These are phyloP conservation scores for Allium fistulosum DNA, from an alignment of 106 monocot genomes.

Conservation along the genomic window DNA sequence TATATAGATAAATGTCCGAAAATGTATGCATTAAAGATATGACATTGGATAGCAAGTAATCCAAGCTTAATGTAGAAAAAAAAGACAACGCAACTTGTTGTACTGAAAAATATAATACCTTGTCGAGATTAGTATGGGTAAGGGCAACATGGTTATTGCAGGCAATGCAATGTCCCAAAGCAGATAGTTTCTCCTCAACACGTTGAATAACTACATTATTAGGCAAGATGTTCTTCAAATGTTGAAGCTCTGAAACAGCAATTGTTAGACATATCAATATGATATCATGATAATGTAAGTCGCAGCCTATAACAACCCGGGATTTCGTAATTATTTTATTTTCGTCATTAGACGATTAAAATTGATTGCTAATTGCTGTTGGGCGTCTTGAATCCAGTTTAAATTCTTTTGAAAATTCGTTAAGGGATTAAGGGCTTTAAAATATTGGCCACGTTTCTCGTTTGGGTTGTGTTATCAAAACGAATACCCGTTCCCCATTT, in stretches of 20 bases:
- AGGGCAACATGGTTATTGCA: slow-evolving; percentile 98
- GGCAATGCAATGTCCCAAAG: slow-evolving; percentile 88
- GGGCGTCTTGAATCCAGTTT: no score
- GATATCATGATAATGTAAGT: no score
- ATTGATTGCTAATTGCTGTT: no score
- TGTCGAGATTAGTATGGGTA: slow-evolving; percentile 86
- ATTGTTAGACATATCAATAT: slow-evolving; percentile 1
- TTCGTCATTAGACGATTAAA: no score
- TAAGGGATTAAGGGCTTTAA: no score
- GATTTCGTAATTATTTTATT: no score
- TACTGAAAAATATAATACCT: slow-evolving; percentile 32
- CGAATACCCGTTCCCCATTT: no score
- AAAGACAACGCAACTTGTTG: background rate
- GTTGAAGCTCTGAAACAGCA: slow-evolving; percentile 59
- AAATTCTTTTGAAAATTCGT: no score
- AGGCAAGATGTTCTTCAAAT: slow-evolving; percentile 88
- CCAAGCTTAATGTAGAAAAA: no score
- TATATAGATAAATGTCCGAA: background rate
- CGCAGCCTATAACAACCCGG: no score
- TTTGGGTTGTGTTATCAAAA: no score
- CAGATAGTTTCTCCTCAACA: slow-evolving; percentile 76
- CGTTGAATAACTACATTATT: slow-evolving; percentile 92
- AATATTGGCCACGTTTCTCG: no score
- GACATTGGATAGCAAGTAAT: background rate
- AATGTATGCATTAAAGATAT: background rate